A percentile compares a stretch with the other conserved stretches of the same genome.
Evolutionary conservation across 2,329 filamentous ascomycete species (phyloP).

Genomic region (Neonectria sp.): DNA sequence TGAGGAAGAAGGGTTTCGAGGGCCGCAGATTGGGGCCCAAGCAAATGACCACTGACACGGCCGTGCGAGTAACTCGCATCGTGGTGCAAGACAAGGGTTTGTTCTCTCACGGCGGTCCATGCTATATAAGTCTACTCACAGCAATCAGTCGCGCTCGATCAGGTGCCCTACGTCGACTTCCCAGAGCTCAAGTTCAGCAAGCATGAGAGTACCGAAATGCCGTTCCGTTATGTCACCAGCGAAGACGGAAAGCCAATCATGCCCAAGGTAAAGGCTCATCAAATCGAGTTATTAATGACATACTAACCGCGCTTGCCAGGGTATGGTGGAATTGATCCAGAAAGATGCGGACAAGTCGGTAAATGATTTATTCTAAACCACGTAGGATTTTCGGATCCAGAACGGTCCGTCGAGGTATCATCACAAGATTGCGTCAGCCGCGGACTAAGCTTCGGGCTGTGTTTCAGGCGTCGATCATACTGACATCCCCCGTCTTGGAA

Average conservation of each 20-base stretch:
- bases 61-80: conserved; percentile 92
- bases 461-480: conserved; percentile 25
- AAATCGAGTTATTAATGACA: not conserved
- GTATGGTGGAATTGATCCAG: conserved; percentile 94
- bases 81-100: conserved; percentile 88
- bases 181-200: conserved; percentile 92
- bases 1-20: conserved; percentile 92
- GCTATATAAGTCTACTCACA: conserved; percentile 28
- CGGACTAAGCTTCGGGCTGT: conserved; percentile 13
- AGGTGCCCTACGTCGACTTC: conserved; percentile 87
- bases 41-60: conserved; percentile 99
- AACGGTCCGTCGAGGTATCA: not conserved
- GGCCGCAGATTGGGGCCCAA: conserved; percentile 90
- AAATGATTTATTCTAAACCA: conserved; percentile 80
- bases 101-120: conserved; percentile 44
- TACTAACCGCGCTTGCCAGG: conserved; percentile 66
- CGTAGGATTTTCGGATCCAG: not conserved
- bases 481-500: conserved; percentile 8
- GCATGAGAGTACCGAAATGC: conserved; percentile 97
- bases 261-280: conserved; percentile 78
- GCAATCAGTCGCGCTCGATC: conserved; percentile 77
- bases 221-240: conserved; percentile 92
- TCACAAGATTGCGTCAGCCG: not conserved
- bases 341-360: conserved; percentile 95
- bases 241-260: conserved; percentile 86